phyloP scores from a whole-genome alignment of 164 flowering plant species.

The Magnolia kwangsiensis region DNA sequence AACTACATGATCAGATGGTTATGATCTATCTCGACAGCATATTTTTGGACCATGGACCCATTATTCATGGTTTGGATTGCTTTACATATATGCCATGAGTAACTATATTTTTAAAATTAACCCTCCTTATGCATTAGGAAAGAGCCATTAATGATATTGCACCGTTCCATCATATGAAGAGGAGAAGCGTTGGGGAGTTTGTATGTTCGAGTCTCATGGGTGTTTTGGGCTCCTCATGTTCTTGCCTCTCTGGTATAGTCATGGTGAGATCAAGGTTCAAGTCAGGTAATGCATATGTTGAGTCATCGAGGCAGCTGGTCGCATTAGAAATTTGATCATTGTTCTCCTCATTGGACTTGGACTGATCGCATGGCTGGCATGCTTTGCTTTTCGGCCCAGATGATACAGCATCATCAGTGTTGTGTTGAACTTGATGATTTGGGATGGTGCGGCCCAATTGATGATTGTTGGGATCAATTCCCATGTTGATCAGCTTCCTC shows the following conservation, averaged over 20 bases:
- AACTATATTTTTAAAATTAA: too few relatives aligned
- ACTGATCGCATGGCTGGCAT: background rate
- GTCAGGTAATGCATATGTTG: conserved; percentile 28
- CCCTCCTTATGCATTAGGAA: too few relatives aligned
- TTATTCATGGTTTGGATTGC: too few relatives aligned
- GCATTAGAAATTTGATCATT: conserved; percentile 30
- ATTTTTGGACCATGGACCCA: too few relatives aligned
- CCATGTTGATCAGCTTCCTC: conserved; percentile 18
- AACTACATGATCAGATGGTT: too few relatives aligned
- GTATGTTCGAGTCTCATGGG: background rate
- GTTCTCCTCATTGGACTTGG: background rate
- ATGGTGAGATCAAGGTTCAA: conserved; percentile 48
- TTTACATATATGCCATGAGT: too few relatives aligned
- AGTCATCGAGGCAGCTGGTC: conserved; percentile 24
- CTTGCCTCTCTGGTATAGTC: conserved; percentile 7
- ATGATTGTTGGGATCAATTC: conserved; percentile 13
- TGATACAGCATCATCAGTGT: conserved; percentile 7
- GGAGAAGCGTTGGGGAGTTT: conserved; percentile 15
- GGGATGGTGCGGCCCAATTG: background rate
- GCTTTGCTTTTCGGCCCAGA: conserved; percentile 15
- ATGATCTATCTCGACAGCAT: too few relatives aligned
- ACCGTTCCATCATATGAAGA: conserved; percentile 6
- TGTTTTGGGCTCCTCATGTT: background rate
- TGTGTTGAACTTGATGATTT: conserved; percentile 6
- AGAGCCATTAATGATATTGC: background rate